These are phyloP conservation scores for Tetrapisispora nanseiensis DNA, from an alignment of 805 yeast genomes.

Conservation along the genomic window DNA sequence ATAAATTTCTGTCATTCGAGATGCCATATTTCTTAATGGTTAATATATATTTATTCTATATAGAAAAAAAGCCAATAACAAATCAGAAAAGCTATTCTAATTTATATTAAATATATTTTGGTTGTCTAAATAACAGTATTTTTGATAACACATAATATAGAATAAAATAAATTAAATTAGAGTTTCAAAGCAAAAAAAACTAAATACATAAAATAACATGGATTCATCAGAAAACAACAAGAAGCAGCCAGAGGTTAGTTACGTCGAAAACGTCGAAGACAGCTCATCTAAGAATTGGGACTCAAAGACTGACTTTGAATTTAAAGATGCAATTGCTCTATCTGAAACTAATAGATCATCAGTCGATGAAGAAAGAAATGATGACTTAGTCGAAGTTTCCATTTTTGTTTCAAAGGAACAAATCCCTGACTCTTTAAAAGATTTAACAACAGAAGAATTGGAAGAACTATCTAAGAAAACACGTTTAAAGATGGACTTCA, in stretches of 20 bases:
- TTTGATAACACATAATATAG: too few species aligned
- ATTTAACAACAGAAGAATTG: conserved; percentile 33
- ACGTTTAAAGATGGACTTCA: conserved; percentile 38
- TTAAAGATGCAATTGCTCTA: not conserved
- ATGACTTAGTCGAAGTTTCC: not conserved
- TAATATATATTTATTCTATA: too few species aligned
- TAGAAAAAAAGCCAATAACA: too few species aligned
- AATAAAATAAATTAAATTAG: too few species aligned
- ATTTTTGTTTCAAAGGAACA: conserved; percentile 9
- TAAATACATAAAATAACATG: not conserved
- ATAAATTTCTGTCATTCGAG: too few species aligned
- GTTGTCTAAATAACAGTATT: too few species aligned
- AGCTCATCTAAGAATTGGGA: not conserved
- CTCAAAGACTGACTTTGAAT: not conserved
- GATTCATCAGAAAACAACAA: conserved; percentile 1
- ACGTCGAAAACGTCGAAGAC: conserved; percentile 2
- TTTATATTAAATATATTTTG: too few species aligned
- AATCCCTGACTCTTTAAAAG: conserved; percentile 17
- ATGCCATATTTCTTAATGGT: too few species aligned
- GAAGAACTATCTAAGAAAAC: conserved; percentile 34
- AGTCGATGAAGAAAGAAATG: conserved; percentile 1
- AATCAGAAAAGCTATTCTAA: too few species aligned
- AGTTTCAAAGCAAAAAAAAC: not conserved
- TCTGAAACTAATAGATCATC: not conserved
- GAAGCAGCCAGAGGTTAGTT: not conserved